phyloP scores from a whole-genome alignment of 73 alveolate species.

The Paramecium tetraurelia region DNA sequence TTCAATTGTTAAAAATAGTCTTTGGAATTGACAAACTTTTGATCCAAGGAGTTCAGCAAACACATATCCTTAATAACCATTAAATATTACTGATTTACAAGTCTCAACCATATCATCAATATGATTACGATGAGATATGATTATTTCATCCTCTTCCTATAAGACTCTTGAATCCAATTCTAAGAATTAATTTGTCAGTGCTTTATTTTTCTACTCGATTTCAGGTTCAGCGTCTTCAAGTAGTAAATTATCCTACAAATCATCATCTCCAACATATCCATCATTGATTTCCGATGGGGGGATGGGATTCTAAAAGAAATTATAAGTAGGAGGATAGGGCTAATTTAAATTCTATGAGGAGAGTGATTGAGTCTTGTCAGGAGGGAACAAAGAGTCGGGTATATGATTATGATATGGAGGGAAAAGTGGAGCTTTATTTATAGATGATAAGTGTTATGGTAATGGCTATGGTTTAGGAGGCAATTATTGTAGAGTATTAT shows the following conservation, averaged over 20 bases:
- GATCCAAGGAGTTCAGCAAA: background rate
- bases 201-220: background rate
- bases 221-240: background rate
- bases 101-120: slow-evolving; percentile 31
- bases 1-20: background rate
- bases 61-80: background rate
- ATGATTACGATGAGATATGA: background rate
- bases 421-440: background rate
- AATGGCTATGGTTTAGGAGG: background rate
- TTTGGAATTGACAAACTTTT: background rate
- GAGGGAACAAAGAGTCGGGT: background rate
- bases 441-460: background rate
- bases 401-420: background rate
- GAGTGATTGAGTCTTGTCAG: background rate
- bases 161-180: background rate
- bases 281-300: background rate
- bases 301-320: background rate
- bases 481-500: background rate
- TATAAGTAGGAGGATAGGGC: background rate
- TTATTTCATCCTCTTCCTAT: slow-evolving; percentile 17
- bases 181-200: background rate
- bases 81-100: background rate
- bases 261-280: background rate
- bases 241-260: background rate
- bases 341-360: background rate